Base-by-base conservation (phyloP, 2,329 filamentous ascomycete genomes). In the Arachnomyces sp. region DNA sequence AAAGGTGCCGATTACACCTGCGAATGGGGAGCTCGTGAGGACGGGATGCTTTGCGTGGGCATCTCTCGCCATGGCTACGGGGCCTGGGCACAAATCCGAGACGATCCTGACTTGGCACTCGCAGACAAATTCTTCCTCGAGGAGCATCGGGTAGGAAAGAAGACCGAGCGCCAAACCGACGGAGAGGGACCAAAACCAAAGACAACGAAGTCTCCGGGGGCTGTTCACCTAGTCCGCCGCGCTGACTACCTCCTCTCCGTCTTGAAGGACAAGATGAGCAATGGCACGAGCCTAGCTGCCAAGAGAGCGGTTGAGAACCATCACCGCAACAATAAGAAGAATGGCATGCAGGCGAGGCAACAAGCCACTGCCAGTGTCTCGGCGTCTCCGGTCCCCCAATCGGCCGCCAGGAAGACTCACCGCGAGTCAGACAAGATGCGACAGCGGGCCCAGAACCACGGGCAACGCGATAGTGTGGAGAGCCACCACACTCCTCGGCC, bases 71-170 rank as follows among this genome's bases (percentile, higher is more conserved):
- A 98, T 57, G 92, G 92, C 2, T 96, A 95, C 56, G 93, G 93
- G 42, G 89, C 90, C 2, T 98, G 92, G 92, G 77, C 83, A 2
- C 84, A 89, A 52, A 96, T 98, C 53, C 82, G 92, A 5, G 92
- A 98, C 52, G 92, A 98, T 56, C 68, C 78, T 1, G 88, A 95
- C 25, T 77, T 98, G 15, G 84, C 80, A 7, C 81, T 98, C 68
- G 69, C 72, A 2, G 88, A 95, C 53, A 96, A 95, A 57, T 86
- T 96, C 59, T 98, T 94, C 67, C 69, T 98, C 1, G 92, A 98
- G 59, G 93, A 98, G 62, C 89, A 96, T 61, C 84, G 90, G n/a
- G 90, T 96, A 13, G 92, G 94, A 61, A 92, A 93, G 67, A 96
- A 96, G 61, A 89, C 92, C 54, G 88, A 95, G 62, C 83, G 92